Conservation (phyloP, 805 yeast species). For the Candida xiaguanensis region DNA sequence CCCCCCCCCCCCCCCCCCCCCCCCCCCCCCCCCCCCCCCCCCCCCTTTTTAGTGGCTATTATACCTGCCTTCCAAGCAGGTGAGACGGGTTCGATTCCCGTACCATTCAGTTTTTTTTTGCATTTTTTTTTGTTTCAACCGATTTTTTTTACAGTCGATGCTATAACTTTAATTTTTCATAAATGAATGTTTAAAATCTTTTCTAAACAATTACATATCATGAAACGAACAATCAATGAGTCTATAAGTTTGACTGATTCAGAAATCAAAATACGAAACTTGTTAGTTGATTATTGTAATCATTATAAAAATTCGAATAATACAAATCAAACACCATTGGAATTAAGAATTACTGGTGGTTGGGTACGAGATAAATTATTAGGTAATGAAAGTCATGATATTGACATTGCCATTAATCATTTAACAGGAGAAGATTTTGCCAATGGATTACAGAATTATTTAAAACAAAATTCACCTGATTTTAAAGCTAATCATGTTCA, state of each 20-base stretch:
- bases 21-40: no score
- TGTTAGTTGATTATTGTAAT: conserved; percentile 40
- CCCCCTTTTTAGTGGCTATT: conserved; percentile 69
- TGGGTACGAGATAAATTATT: conserved; percentile 96
- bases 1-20: no score
- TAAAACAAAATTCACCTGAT: conserved; percentile 23
- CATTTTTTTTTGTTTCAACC: not conserved
- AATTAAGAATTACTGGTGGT: conserved; percentile 88
- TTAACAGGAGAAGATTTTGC: conserved; percentile 89
- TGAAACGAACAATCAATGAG: conserved; percentile 16
- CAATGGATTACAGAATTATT: conserved; percentile 51
- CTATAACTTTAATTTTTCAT: not conserved
- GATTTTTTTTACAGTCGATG: conserved; percentile 2
- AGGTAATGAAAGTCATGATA: conserved; percentile 76
- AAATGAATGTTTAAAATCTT: conserved; percentile 6
- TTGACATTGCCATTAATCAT: conserved; percentile 86
- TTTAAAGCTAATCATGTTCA: conserved; percentile 50
- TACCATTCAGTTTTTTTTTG: conserved; percentile 55
- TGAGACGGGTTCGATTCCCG: conserved; percentile 95
- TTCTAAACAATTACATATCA: conserved; percentile 6
- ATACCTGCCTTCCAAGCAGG: conserved; percentile 92
- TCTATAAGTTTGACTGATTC: conserved; percentile 34
- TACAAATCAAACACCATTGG: conserved; percentile 26
- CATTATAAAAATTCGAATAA: conserved; percentile 25
- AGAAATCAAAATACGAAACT: conserved; percentile 37